Base-by-base conservation (phyloP, 495 filamentous ascomycete species). In the Friedmanniomyces simplex region DNA sequence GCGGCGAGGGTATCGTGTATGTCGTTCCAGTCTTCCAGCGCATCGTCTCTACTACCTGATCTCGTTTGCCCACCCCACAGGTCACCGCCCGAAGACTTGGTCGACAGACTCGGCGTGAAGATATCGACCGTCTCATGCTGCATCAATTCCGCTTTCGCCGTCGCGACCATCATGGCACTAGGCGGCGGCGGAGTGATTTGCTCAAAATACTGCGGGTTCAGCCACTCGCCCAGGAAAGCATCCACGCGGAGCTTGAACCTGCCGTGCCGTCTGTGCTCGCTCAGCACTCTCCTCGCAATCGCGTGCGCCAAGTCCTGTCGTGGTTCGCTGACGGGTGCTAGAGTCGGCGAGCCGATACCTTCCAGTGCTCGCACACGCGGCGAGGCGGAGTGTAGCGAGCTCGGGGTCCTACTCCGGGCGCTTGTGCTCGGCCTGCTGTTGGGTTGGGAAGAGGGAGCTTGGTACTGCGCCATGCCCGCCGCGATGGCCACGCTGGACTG, bases 191-290 rank as follows among this genome's bases (percentile, higher is more conserved):
- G 89, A 11, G 86, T 91, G 63, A 97, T 96, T 34, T 84, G 75
- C 42, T 91, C 89, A 65, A 88, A 98, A 66, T 98, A 98, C 65
- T 89, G 84, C 4, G 88, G 88, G 4, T 85, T 85, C 42, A 97
- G 76, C 93, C 93, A 98, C 73, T 98, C 93, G 16, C 94, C 94
- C 2, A 97, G 77, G 67, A 91, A 94, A 0, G 94, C 84, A 71
- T 97, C 94, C 7, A 97, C 77, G 1, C 93, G 85, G 50, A 97
- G 67, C 8, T 82, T 70, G 1, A 79, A 74, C 66, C 78, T 87
- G 36, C 75, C 73, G 37, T 70, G 41, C 8, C 49, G 41, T 55
- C 65, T 54, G 13, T 28, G 52, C 45, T 52, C 56, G 16, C 41
- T 20, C 26, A 57, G 25, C 49, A 61, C 43, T 26, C 30, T 47